Evolutionary conservation across 2,329 filamentous ascomycete genomes (phyloP), one percentile per base, ranked within the genome.

Genomic region (Ceratocystis papillata): DNA sequence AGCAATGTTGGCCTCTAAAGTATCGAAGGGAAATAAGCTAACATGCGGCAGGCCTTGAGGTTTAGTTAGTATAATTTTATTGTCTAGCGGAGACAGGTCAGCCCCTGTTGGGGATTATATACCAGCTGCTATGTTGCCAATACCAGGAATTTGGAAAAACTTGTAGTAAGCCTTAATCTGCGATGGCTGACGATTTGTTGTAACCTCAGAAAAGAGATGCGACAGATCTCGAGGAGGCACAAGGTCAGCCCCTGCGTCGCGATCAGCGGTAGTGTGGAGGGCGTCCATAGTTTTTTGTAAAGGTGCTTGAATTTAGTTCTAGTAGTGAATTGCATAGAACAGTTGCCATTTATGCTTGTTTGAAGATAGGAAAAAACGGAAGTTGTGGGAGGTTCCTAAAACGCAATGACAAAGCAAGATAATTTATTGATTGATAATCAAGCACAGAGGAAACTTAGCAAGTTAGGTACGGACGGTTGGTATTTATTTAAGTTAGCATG

Each of bases 11-110:
- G 91, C 89, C 76, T 96, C 90, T 69, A 96, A 84, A 0, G 90
- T 94, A 72, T 96, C 91, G 75, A 88, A 96, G 7, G 92, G 92
- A 73, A 96, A 96, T 77, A 90, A 90, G 67, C 82, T 82, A 48
- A 87, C 80, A 75, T 94, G 87, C 17, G 92, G 92, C 25, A 96
- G 82, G 68, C 90, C 89, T 92, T 69, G 2, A 37, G 22, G 62
- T 12, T 44, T 25, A 25, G 41, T 57, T 33, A 48, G 57, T 17
- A 59, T 48, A 20, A 41, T 37, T 20, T 50, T 15, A 63, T 25
- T 48, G 60, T 33, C 25, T 62, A 25, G 30, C 37, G 37, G n/a
- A 48, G 33, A 28, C 44, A 67, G 63, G 69, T 44, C 55, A 67
- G 33, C 30, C 76, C 37, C 1, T 60, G 25, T 37, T 48, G 10